Evolutionary conservation across 495 filamentous ascomycete species (phyloP), one percentile per base, ranked within the genome.

Genomic region (Penicillium cosmopolitanum): DNA sequence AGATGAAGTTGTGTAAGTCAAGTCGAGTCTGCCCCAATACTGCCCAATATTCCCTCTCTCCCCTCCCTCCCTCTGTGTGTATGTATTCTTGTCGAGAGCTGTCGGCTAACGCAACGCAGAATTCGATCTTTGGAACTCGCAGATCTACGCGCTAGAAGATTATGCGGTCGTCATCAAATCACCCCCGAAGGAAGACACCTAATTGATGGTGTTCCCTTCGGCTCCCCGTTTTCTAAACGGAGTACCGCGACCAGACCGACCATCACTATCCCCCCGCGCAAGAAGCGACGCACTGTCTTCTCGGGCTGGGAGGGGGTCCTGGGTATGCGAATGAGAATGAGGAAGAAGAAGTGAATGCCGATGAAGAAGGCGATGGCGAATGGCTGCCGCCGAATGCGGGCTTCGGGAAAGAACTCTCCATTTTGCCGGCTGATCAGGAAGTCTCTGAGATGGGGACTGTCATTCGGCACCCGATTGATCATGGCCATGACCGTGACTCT

Each of bases 191-290:
- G 95, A 21, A 88, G 82, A 66, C 94, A 93, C 71, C 80, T 98
- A 13, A 83, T 96, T 11, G 95, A 98, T 68, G 95, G 95, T 19
- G 82, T 97, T 18, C 82, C 95, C 2, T 98, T 96, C 68, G 95
- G 95, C 7, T 82, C 89, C 46, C 87, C 88, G 6, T 88, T 81
- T 33, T 73, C 92, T 31, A 84, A 82, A 66, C 67, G 78, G 18
- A 72, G 73, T 16, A 79, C 82, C 54, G 64, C 75, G 5, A 72
- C 67, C 13, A 83, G 93, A 58, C 94, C 95, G 12, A 66, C 81
- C 0, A 75, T 96, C 28, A 72, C 79, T 4, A 94, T 96, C 38
- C 93, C 92, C 3, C 86, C 92, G 4, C 79, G 86, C 53, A 96
- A 96, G 72, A 85, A 89, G 54, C 74, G 77, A 40, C 81, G 87